Percentiles rank a stretch among this genome's conserved stretches.
Evolutionary conservation across 441 rosid species (phyloP).

Genomic region (Populus hybrid): DNA sequence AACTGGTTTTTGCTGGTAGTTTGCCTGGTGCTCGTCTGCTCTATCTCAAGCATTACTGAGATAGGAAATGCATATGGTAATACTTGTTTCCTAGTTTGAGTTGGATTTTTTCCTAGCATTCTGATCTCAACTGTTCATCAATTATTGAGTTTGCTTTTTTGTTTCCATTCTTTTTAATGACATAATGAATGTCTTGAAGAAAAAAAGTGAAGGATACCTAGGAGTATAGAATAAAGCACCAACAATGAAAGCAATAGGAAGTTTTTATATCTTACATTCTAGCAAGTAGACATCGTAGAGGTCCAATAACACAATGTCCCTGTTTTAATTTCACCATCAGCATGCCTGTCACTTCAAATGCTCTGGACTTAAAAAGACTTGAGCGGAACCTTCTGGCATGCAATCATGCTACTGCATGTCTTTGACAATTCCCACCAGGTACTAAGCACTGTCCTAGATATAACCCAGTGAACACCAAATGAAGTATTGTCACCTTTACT

Average conservation of each 20-base stretch:
- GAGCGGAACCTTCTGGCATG: neutral
- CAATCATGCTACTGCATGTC: neutral
- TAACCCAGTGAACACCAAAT: neutral
- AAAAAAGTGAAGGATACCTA: neutral
- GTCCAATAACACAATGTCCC: neutral
- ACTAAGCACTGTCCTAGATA: neutral
- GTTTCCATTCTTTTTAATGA: neutral
- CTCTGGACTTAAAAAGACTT: neutral
- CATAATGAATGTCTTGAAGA: neutral
- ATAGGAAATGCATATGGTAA: conserved; percentile 98
- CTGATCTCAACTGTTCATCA: neutral
- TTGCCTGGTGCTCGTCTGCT: conserved; percentile 72
- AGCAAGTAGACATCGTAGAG: neutral
- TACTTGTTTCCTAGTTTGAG: conserved; percentile 18
- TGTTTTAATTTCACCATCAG: neutral
- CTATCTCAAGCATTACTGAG: conserved; percentile 74
- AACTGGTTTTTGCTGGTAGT: conserved; percentile 95
- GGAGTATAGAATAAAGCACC: neutral
- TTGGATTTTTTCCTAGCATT: neutral
- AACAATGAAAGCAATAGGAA: neutral
- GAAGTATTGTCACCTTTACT: neutral
- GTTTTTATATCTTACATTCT: neutral
- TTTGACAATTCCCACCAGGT: neutral
- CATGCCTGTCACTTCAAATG: neutral
- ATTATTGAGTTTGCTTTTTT: neutral